These are phyloP conservation scores for Suillus ampliporus DNA, from an alignment of 768 basidiomycete species.

Conservation along the genomic window DNA sequence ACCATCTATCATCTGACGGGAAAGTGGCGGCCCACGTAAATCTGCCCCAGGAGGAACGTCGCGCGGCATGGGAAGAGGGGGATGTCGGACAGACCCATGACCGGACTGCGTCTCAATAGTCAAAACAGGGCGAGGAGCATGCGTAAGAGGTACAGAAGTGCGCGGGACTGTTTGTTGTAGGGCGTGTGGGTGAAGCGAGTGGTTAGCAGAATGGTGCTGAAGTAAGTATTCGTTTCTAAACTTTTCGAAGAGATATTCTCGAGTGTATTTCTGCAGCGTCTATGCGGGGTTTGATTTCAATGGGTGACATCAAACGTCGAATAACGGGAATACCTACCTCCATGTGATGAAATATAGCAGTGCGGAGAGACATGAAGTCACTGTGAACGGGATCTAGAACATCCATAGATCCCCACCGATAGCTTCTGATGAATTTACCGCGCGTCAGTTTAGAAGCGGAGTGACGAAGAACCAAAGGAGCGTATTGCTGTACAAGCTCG, in stretches of 20 bases:
- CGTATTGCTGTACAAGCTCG: slow-evolving; percentile 77
- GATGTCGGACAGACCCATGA: slow-evolving; percentile 51
- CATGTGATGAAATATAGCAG: slow-evolving; percentile 88
- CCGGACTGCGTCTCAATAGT: slow-evolving; percentile 65
- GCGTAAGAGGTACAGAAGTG: slow-evolving; percentile 34
- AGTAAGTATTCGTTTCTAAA: slow-evolving; percentile 65
- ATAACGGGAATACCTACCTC: slow-evolving; percentile 57
- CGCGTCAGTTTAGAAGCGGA: slow-evolving; percentile 52
- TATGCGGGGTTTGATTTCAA: slow-evolving; percentile 36
- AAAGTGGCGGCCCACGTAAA: slow-evolving; percentile 47
- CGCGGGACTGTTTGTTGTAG: slow-evolving; percentile 43
- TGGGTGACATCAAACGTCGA: slow-evolving; percentile 19
- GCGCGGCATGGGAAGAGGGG: slow-evolving; percentile 51
- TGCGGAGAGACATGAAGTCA: slow-evolving; percentile 79
- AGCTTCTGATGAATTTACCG: slow-evolving; percentile 72
- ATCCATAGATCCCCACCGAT: slow-evolving; percentile 86
- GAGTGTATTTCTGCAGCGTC: slow-evolving; percentile 86
- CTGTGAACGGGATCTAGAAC: slow-evolving; percentile 79
- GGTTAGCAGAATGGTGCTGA: slow-evolving; percentile 56
- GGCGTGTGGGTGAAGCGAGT: slow-evolving; percentile 49
- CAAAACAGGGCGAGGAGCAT: slow-evolving; percentile 59
- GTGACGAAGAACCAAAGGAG: slow-evolving; percentile 56
- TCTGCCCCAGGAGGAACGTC: slow-evolving; percentile 53
- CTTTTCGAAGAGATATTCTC: slow-evolving; percentile 82
- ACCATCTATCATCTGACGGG: slow-evolving; percentile 47